Percentiles rank a stretch among this genome's conserved stretches.
These are phyloP conservation scores for Neonectria faginata DNA, from an alignment of 2,329 filamentous ascomycete genomes.

Conservation along the genomic window DNA sequence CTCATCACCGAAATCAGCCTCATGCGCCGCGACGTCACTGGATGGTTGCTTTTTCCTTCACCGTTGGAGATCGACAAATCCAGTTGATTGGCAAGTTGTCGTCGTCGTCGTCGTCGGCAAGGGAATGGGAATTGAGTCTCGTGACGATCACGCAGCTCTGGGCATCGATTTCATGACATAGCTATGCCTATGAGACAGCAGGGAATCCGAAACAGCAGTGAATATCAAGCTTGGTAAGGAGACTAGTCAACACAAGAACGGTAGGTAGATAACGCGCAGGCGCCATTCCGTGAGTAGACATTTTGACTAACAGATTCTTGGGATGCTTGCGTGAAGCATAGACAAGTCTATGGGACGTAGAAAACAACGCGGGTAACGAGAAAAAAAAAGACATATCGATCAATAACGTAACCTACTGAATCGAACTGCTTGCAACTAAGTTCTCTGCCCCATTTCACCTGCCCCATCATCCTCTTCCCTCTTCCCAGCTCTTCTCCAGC, in stretches of 20 bases:
- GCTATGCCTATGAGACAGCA: too few relatives aligned
- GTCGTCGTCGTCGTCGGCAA: neutral
- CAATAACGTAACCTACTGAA: slow-evolving; percentile 48
- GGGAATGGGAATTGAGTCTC: neutral
- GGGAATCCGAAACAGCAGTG: too few relatives aligned
- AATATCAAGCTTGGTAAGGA: neutral
- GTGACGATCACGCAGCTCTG: neutral
- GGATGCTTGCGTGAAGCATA: neutral
- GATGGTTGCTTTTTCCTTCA: slow-evolving; percentile 28
- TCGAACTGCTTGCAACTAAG: slow-evolving; percentile 47
- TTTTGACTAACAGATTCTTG: neutral
- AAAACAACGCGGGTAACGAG: slow-evolving; percentile 10
- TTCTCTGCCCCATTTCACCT: slow-evolving; percentile 26
- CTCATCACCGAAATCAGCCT: slow-evolving; percentile 1
- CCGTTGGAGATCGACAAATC: slow-evolving; percentile 32
- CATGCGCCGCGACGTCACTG: slow-evolving; percentile 30
- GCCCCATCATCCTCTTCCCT: slow-evolving; percentile 11
- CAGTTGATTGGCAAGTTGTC: slow-evolving; percentile 28
- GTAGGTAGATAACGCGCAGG: neutral
- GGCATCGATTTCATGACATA: neutral
- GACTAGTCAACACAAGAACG: neutral
- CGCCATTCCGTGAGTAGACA: neutral
- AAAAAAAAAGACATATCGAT: slow-evolving; percentile 40
- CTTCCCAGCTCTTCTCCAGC: slow-evolving; percentile 21
- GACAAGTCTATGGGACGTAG: slow-evolving; percentile 10